A percentile compares a stretch with the other conserved stretches of the same genome.
phyloP scores from a whole-genome alignment of 345 rosid species.

The Ailanthus altissimus region DNA sequence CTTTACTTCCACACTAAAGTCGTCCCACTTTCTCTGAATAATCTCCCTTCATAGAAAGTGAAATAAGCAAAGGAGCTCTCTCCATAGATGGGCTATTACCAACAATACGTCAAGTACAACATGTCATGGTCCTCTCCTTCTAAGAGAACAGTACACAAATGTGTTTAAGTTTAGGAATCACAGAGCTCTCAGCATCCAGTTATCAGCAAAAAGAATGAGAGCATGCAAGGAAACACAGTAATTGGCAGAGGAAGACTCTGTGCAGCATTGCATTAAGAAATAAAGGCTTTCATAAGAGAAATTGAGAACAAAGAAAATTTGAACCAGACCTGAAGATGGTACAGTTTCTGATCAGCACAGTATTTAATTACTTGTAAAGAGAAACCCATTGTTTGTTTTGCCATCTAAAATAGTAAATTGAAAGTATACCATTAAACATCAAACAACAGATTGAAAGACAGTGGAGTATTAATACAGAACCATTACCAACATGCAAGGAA shows the following conservation, averaged over 20 bases:
- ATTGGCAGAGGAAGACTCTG: not conserved
- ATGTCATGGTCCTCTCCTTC: not conserved
- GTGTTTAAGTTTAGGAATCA: not conserved
- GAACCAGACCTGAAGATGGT: conserved; percentile 81
- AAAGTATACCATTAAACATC: conserved; percentile 13
- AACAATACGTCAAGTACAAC: not conserved
- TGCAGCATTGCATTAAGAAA: not conserved
- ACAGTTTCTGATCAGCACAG: conserved; percentile 95
- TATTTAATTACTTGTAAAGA: conserved; percentile 76
- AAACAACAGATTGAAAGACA: not conserved
- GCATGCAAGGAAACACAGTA: not conserved
- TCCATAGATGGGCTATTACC: not conserved
- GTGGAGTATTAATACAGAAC: not conserved
- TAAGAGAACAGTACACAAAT: not conserved
- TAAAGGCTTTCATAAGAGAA: not conserved
- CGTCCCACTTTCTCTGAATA: not conserved
- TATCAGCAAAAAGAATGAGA: not conserved
- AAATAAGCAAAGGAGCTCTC: not conserved
- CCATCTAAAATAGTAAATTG: conserved; percentile 59
- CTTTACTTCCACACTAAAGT: not conserved
- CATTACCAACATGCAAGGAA: conserved; percentile 12
- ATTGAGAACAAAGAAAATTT: not conserved
- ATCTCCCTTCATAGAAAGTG: not conserved
- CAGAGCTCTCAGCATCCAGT: not conserved
- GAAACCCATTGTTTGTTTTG: conserved; percentile 94